phyloP scores from a whole-genome alignment of 2,329 filamentous ascomycete species.

The Rutstroemia sp. region DNA sequence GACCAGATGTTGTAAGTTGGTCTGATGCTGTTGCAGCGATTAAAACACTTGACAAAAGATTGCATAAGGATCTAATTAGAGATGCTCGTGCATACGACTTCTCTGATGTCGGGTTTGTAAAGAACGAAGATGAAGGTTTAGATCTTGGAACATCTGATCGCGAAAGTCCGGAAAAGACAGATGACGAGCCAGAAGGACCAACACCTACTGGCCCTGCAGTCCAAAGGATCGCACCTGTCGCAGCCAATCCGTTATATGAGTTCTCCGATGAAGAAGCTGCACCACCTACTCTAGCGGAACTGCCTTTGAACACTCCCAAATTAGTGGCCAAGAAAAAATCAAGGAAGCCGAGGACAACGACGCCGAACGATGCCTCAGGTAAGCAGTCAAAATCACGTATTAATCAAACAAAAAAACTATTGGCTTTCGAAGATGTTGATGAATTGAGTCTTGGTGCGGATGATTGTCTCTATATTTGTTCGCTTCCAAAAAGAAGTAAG shows the following conservation, averaged over 20 bases:
- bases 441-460: conserved; percentile 22
- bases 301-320: neutral
- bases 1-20: conserved; percentile 25
- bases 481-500: conserved; percentile 8
- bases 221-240: neutral
- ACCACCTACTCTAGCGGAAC: neutral
- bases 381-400: conserved; percentile 1
- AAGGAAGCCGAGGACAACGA: neutral
- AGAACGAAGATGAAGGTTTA: neutral
- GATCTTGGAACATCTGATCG: neutral
- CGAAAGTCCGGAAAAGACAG: neutral
- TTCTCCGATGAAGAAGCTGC: conserved; percentile 8
- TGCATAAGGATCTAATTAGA: conserved; percentile 23
- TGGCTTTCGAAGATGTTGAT: conserved; percentile 20
- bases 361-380: neutral
- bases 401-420: neutral
- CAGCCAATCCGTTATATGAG: neutral
- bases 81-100: conserved; percentile 16
- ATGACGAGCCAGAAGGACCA: conserved; percentile 1
- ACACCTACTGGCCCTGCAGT: neutral
- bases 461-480: conserved; percentile 19
- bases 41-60: conserved; percentile 21
- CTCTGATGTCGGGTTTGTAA: conserved; percentile 1
- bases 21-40: conserved; percentile 24
- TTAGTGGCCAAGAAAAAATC: neutral